Conservation (phyloP, 225 moss, liverwort and hornwort species). For the Neckera pumila region DNA sequence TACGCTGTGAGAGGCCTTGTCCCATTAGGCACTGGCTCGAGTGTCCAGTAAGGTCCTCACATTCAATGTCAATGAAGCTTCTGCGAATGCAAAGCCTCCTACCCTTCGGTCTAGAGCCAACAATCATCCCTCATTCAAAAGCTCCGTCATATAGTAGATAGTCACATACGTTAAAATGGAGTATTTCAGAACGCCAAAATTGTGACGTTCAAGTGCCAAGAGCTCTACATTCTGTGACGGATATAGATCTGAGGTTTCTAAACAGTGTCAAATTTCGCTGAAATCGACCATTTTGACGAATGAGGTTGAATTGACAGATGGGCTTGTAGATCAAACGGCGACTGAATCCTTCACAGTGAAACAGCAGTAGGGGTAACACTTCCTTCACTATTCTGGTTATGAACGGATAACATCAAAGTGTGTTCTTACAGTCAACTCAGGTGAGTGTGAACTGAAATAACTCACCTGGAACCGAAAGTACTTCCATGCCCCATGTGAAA, state of each 20-base stretch:
- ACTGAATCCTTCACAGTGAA: background rate
- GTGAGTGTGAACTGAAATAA: background rate
- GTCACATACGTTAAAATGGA: background rate
- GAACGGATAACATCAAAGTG: background rate
- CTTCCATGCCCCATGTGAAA: slow-evolving; percentile 16
- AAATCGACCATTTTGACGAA: background rate
- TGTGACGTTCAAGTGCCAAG: background rate
- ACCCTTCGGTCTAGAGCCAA: background rate
- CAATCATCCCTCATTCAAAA: background rate
- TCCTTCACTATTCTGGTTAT: background rate
- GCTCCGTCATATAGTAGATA: background rate
- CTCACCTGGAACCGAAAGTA: slow-evolving; percentile 32
- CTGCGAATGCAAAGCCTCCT: background rate
- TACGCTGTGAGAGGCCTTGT: background rate
- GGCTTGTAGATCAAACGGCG: background rate
- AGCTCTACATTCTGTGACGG: background rate
- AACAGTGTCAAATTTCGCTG: background rate
- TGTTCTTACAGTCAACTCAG: background rate
- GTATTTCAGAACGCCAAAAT: background rate
- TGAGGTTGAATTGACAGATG: background rate
- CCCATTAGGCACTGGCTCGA: background rate
- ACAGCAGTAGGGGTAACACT: background rate
- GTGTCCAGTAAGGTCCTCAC: background rate
- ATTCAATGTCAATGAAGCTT: background rate
- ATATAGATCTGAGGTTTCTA: background rate